Evolutionary conservation across 2,329 filamentous ascomycete genomes (phyloP), one percentile per base, ranked within the genome.

Genomic region (Fusarium caatingaense): DNA sequence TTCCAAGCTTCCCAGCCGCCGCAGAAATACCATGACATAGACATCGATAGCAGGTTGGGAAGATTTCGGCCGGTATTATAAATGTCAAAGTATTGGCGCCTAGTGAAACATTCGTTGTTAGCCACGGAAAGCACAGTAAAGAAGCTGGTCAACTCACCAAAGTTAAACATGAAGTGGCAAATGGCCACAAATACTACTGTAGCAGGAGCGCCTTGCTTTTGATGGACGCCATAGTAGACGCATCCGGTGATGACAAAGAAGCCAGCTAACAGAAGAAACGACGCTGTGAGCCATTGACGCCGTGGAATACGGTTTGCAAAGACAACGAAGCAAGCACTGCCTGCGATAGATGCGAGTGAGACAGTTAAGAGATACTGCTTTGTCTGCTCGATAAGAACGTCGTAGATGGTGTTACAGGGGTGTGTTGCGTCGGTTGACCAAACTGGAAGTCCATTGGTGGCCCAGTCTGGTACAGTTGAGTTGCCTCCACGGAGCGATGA

Each of bases 1-100:
- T 86, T 25, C 87, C 88, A 2, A 87, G 76, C 72, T 90, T 90
- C 13, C 88, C 88, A 1, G 84, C 83, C 0, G 88, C 88, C 0
- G 88, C 88, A 0, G 87, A 88, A 55, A 90, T 87, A 25, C 87
- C 88, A 72, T 89, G 87, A 62, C 87, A 89, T 1, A 88, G 88
- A 53, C 85, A 88, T 42, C 89, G 85, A 71, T 89, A 90, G 66
- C 85, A 84, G 3, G 88, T 91, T 0, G 88, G 88, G 74, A 91
- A 91, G 44, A 89, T 85, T 74, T 91, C 88, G 44, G 87, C 88
- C 2, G 89, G 88, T 18, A 91, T 85, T 56, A 90, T 86, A 72
- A 91, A 90, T 0, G 88, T 90, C 13, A 89, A 83, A 1, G 86
- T 87, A 71, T 90, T 90, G 44, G 87, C 87, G 13, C 88, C 85